Evolutionary conservation across 257 asterid species (phyloP).

Genomic region (Fraxinus pennsylvanica): DNA sequence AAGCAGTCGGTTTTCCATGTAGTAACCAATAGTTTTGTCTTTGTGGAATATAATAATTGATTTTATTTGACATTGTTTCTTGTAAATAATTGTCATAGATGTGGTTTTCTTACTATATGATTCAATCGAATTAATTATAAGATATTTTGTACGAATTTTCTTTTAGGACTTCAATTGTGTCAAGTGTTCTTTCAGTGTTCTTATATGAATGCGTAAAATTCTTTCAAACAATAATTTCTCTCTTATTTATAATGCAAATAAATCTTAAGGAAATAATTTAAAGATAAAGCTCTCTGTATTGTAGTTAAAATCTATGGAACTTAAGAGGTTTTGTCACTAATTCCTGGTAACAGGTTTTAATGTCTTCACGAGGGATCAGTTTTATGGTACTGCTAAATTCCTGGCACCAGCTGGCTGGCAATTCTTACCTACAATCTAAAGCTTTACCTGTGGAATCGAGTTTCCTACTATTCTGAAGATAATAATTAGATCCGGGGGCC

Average conservation of each 20-base stretch:
- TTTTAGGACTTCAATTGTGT: background rate
- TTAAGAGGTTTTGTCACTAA: background rate
- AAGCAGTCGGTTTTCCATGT: background rate
- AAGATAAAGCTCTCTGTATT: background rate
- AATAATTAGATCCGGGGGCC: background rate
- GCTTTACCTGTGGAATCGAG: background rate
- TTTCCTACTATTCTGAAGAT: background rate
- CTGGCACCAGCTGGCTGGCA: background rate
- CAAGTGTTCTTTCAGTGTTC: too few relatives aligned
- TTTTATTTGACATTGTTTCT: background rate
- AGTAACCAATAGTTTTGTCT: background rate
- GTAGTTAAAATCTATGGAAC: background rate
- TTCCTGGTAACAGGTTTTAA: background rate
- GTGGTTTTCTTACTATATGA: background rate
- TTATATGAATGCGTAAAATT: background rate
- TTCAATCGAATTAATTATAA: background rate
- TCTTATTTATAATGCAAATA: too few relatives aligned
- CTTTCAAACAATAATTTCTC: background rate
- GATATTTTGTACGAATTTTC: background rate
- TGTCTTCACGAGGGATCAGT: background rate
- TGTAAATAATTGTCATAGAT: background rate
- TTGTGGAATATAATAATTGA: too few relatives aligned
- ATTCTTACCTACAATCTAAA: background rate
- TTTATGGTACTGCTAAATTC: background rate
- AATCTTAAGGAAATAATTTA: too few relatives aligned